Evolutionary conservation across 306 rosid genomes (phyloP).

Genomic region (Sicyos edulis): DNA sequence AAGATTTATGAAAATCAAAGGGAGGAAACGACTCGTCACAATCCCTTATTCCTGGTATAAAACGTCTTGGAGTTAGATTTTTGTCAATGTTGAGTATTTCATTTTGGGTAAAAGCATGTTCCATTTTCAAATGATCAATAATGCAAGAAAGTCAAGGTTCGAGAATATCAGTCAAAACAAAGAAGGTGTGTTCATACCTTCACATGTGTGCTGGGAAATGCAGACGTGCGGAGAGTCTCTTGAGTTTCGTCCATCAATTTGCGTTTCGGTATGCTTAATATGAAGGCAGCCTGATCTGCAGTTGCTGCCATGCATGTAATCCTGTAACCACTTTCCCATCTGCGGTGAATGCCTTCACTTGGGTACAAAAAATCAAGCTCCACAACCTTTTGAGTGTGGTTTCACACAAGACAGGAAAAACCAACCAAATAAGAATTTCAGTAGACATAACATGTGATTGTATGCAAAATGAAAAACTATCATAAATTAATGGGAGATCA

Average conservation of each 20-base stretch:
- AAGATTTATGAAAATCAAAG: neutral
- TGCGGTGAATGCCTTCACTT: slow-evolving; percentile 84
- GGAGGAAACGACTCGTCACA: neutral
- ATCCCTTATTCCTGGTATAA: neutral
- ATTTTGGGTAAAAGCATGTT: too few species aligned
- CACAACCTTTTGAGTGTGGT: slow-evolving; percentile 56
- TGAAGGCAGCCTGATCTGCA: slow-evolving; percentile 87
- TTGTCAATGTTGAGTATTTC: too few species aligned
- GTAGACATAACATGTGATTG: neutral
- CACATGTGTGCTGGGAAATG: slow-evolving; percentile 91
- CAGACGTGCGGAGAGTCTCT: slow-evolving; percentile 87
- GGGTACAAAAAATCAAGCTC: slow-evolving; percentile 92
- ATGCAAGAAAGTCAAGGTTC: too few species aligned
- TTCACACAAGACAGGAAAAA: slow-evolving; percentile 10
- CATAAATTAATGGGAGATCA: neutral
- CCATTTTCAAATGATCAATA: too few species aligned
- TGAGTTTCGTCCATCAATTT: slow-evolving; percentile 80
- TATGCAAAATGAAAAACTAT: neutral
- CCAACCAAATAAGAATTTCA: neutral
- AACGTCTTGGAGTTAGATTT: neutral
- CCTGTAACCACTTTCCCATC: slow-evolving; percentile 84
- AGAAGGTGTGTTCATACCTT: slow-evolving; percentile 44
- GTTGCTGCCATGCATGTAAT: slow-evolving; percentile 96
- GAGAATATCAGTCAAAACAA: too few species aligned
- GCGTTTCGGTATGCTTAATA: slow-evolving; percentile 85